These are phyloP conservation scores for Malassezia sp. DNA, from an alignment of 1,284 basidiomycete species.

Conservation along the genomic window DNA sequence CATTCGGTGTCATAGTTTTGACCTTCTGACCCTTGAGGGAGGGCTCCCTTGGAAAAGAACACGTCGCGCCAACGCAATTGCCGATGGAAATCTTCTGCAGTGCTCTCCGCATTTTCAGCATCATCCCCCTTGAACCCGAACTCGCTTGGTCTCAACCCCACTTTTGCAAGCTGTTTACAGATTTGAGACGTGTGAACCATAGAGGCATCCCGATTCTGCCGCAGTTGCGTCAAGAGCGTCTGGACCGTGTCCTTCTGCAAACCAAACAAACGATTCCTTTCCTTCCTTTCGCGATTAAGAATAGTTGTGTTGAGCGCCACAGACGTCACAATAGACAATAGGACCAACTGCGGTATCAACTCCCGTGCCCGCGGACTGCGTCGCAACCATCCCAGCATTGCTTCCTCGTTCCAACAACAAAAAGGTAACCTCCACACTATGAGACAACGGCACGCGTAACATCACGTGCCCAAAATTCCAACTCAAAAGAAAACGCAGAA, in stretches of 20 bases:
- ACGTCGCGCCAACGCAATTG: conserved; percentile 13
- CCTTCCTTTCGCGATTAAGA: not conserved
- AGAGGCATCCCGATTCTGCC: not conserved
- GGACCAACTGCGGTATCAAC: not conserved
- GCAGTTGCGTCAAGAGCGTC: not conserved
- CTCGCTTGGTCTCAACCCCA: conserved; percentile 6
- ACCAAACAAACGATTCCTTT: not conserved
- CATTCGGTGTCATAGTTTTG: not conserved
- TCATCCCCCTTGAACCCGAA: conserved; percentile 1
- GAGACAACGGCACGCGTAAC: not conserved
- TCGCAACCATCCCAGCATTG: not conserved
- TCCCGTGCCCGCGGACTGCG: not conserved
- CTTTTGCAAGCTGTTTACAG: conserved; percentile 5
- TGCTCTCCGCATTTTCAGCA: not conserved
- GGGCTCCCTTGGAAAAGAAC: conserved; percentile 9
- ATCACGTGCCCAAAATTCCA: not conserved
- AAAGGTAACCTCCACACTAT: not conserved
- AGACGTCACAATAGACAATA: conserved; percentile 14
- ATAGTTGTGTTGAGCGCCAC: conserved; percentile 10
- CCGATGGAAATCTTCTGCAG: conserved; percentile 1
- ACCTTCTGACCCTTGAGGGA: too few relatives aligned
- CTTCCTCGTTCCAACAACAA: not conserved
- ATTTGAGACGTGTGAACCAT: not conserved
- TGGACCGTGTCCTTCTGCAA: conserved; percentile 3
- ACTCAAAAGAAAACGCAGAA: not conserved